Base-by-base conservation (phyloP, 140 eudicot genomes). In the Ambrosia hybrid region DNA sequence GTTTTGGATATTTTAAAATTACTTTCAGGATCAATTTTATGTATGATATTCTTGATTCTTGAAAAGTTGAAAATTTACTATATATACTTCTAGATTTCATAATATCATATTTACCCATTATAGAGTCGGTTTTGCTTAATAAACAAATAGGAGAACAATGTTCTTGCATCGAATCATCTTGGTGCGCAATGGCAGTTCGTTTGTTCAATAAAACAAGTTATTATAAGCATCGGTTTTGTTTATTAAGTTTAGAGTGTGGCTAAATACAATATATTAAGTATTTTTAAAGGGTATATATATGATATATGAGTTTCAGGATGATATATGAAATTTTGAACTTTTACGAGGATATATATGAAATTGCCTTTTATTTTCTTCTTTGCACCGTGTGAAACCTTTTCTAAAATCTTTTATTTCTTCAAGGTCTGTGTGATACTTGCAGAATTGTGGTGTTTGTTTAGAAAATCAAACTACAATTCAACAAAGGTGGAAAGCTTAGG, bases 371-470 rank as follows among this genome's bases (percentile, higher is more conserved):
- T 5, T 73, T 37, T 14, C 13, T 67, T 51, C 13, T 69, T 75
- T 75, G 64, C 65, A 45, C 68, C 3, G 33, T 75, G 1, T 68
- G 10, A 43, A 7, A 41, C 56, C 48, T 73, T 41, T 75, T 55
- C 75, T 68, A 51, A 70, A 64, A 11, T 59, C 13, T 74, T 30
- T 51, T 3, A 39, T 80, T 72, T 82, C 38, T 64, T 45, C 78
- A 67, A 95, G 99, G 99, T 91, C 6, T 91, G 99, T 74, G 67
- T 82, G 13, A 91, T 95, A 68, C 89, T 91, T 63, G 92, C 90
- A 73, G 97, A 95, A 73, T 68, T 59, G 11, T 95, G 99, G 97
- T 82, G 83, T 63, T 81, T 91, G 82, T 95, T 95, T 77, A 85
- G 83, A 83, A 88, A 81, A 82, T 59, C 85, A 1, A 73, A 57